Base-by-base conservation (phyloP, 306 rosid species). In the Notholithocarpus densiflorus region DNA sequence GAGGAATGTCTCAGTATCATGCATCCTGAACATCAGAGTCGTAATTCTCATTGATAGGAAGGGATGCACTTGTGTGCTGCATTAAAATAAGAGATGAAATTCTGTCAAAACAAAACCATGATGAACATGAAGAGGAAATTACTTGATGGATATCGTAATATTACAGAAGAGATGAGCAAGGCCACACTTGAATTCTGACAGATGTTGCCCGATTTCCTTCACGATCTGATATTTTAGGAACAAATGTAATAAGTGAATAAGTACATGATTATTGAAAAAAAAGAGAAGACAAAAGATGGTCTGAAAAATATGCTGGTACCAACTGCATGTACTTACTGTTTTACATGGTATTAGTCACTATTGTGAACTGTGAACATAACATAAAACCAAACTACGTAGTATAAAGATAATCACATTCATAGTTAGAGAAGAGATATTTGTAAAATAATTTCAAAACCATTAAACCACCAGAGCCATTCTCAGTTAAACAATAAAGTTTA, bases 1-100 rank as follows among this genome's bases (percentile, higher is more conserved):
- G 72, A 91, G 98, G 79, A 91, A 95, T n/a, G 95, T 91, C 83
- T 92, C 97, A 5, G 97, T 91, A 68, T 95, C 98, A 34, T 74
- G 78, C 56, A 34, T 72, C 78, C 56, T 95, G 92, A 34, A 92
- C 97, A 89, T 94, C 97, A 24, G 96, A 83, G 75, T 95, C 96
- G 37, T 95, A 95, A 70, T 95, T 95, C 84, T 95, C 98, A 55
- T 95, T 95, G 86, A 95, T 91, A 26, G 95, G 91, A 54, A 91
- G 98, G 54, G 98, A 92, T 79, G 97, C 98, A 85, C 98, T 92
- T 1, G 97, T 95, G 83, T 95, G 98, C 76, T 91, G 98, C 89
- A 92, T 21, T 24, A 65, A 64, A 82, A 29, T 4, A 71, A 66
- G 75, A 68, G 48, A 68, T 82, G 52, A 86, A 86, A 54, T 56